A percentile compares a stretch with the other conserved stretches of the same genome.
Evolutionary conservation across 331 rosid genomes (phyloP).

Genomic region (Acacia pycnantha): DNA sequence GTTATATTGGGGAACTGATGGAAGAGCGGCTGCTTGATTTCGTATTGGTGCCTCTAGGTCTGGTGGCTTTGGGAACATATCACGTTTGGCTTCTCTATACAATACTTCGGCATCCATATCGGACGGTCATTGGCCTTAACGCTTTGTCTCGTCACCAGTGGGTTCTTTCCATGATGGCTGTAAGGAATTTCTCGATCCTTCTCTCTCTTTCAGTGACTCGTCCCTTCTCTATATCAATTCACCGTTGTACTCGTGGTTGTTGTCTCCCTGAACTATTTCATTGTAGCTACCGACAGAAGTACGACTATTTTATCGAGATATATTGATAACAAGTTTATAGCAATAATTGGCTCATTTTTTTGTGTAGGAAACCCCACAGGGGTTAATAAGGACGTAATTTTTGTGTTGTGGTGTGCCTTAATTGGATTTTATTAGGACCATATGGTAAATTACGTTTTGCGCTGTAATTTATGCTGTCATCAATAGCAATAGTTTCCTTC

Average conservation of each 20-base stretch:
- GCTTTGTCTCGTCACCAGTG: slow-evolving; percentile 79
- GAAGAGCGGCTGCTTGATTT: slow-evolving; percentile 51
- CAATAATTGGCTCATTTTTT: not conserved
- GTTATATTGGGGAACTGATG: slow-evolving; percentile 39
- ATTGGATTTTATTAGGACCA: not conserved
- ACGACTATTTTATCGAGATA: not conserved
- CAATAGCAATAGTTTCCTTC: not conserved
- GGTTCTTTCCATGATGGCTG: slow-evolving; percentile 72
- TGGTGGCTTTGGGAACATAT: slow-evolving; percentile 49
- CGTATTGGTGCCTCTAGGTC: slow-evolving; percentile 70
- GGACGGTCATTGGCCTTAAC: slow-evolving; percentile 81
- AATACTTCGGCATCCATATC: slow-evolving; percentile 46
- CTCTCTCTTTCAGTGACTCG: not conserved
- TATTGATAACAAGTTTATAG: not conserved
- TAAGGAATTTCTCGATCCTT: slow-evolving; percentile 28
- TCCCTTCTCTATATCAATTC: not conserved
- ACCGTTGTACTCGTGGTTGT: not conserved
- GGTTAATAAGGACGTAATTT: not conserved
- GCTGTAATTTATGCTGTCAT: not conserved
- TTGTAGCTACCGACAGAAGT: not conserved
- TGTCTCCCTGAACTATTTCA: not conserved
- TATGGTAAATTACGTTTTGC: not conserved
- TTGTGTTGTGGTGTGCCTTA: not conserved
- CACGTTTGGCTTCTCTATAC: slow-evolving; percentile 67
- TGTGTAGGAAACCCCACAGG: not conserved